Evolutionary conservation across 352 stramenopile species (phyloP), one percentile per base, ranked within the genome.

Genomic region (Phytophthora sansomeana): DNA sequence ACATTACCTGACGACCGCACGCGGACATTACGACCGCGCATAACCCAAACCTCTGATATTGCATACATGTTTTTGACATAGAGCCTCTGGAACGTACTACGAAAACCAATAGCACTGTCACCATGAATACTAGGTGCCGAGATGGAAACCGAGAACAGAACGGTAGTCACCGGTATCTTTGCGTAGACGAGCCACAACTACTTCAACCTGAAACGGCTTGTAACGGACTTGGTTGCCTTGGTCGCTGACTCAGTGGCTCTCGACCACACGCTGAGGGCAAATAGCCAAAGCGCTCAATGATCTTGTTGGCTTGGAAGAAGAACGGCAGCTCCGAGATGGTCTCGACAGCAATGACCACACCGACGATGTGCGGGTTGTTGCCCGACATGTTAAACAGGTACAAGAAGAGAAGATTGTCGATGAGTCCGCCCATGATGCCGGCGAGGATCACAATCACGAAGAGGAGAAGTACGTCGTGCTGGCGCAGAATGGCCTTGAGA

Each of bases 241-340:
- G n/a, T n/a, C n/a, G n/a, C n/a, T 24, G 21, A 24, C 21, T 24
- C 21, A 24, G 21, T 24, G 21, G 21, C 21, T 24, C 21, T 24
- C 21, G 21, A 24, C 21, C 21, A 24, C 21, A 24, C 21, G 21
- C 21, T 24, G 21, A 24, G 21, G 1, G 21, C 21, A 24, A 24
- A 24, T 24, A 42, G 48, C 76, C 70, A 21, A 69, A 77, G 47
- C 67, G 60, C 28, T 78, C 69, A 47, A 81, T 65, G 49, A 84
- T 75, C 29, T 69, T 69, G 57, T 84, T 75, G n/a, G 76, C 73
- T 42, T 80, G 57, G 62, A 80, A 84, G 69, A 84, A 81, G 49
- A 78, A 72, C 2, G 76, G 76, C 13, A 84, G 53, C 61, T 84
- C 73, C 38, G 73, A 81, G 19, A 78, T 51, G 17, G 72, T 84